Conservation (phyloP, 441 rosid genomes). For the Gossypium armourianum region DNA sequence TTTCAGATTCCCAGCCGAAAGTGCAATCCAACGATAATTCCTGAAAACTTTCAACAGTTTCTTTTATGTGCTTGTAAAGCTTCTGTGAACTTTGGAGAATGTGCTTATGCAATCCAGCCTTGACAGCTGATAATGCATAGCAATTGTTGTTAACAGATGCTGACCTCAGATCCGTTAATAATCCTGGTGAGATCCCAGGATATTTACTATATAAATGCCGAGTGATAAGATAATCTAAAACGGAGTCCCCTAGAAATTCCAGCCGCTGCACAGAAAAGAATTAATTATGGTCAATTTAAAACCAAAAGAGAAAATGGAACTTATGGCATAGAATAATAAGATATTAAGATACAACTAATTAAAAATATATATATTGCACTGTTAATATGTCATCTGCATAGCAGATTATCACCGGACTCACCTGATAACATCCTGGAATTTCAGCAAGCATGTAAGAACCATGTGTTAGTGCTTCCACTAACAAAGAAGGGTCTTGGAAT, state of each 20-base stretch:
- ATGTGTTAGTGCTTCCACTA: constrained; percentile 86
- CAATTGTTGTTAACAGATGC: constrained; percentile 86
- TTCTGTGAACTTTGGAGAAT: constrained; percentile 53
- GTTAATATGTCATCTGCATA: not conserved
- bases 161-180: constrained; percentile 76
- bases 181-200: constrained; percentile 63
- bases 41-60: constrained; percentile 26
- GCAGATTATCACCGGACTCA: constrained; percentile 13
- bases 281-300: too few species aligned
- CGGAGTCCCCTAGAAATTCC: constrained; percentile 87
- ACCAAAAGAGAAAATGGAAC: not conserved
- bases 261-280: constrained; percentile 42
- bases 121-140: constrained; percentile 54
- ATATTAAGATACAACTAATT: not conserved
- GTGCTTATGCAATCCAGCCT: constrained; percentile 50
- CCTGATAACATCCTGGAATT: constrained; percentile 78
- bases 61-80: constrained; percentile 47
- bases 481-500: constrained; percentile 52
- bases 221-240: constrained; percentile 67
- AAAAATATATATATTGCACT: not conserved
- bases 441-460: constrained; percentile 89
- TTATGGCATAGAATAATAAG: not conserved
- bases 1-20: constrained; percentile 71
- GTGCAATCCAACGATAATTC: constrained; percentile 26
- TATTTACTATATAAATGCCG: constrained; percentile 36